These are phyloP conservation scores for Mucor piriformis DNA, from an alignment of 371 early-diverging fungal genomes.

Conservation along the genomic window DNA sequence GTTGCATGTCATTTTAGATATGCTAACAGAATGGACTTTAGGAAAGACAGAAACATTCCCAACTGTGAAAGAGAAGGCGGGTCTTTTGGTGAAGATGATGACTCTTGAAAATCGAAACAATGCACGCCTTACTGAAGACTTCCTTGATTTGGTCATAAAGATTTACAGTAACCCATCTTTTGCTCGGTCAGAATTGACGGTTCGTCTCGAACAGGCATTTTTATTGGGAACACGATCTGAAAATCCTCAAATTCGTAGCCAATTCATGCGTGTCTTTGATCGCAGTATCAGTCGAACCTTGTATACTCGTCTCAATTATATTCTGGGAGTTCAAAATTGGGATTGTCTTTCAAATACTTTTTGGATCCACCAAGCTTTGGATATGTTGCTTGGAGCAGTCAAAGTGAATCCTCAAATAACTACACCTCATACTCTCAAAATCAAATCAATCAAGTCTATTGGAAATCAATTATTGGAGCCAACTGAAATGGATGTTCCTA, in stretches of 20 bases:
- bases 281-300: slow-evolving; percentile 71
- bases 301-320: slow-evolving; percentile 81
- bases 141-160: slow-evolving; percentile 81
- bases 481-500: slow-evolving; percentile 14
- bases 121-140: slow-evolving; percentile 74
- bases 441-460: slow-evolving; percentile 53
- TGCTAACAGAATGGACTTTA: slow-evolving; percentile 85
- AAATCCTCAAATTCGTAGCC: slow-evolving; percentile 76
- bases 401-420: slow-evolving; percentile 41
- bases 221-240: slow-evolving; percentile 83
- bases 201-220: slow-evolving; percentile 92
- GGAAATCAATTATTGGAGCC: slow-evolving; percentile 18
- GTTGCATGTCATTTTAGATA: slow-evolving; percentile 73
- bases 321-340: slow-evolving; percentile 96
- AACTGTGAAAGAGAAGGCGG: slow-evolving; percentile 94
- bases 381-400: slow-evolving; percentile 79
- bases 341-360: slow-evolving; percentile 82
- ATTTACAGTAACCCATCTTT: slow-evolving; percentile 85
- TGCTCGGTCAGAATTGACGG: slow-evolving; percentile 88
- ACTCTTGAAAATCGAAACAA: slow-evolving; percentile 72
- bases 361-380: slow-evolving; percentile 92
- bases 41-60: slow-evolving; percentile 84
- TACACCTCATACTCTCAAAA: slow-evolving; percentile 50
- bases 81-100: slow-evolving; percentile 90
- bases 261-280: slow-evolving; percentile 84